Base-by-base conservation (phyloP, 805 yeast genomes). In the Suhomyces pyralidae region DNA sequence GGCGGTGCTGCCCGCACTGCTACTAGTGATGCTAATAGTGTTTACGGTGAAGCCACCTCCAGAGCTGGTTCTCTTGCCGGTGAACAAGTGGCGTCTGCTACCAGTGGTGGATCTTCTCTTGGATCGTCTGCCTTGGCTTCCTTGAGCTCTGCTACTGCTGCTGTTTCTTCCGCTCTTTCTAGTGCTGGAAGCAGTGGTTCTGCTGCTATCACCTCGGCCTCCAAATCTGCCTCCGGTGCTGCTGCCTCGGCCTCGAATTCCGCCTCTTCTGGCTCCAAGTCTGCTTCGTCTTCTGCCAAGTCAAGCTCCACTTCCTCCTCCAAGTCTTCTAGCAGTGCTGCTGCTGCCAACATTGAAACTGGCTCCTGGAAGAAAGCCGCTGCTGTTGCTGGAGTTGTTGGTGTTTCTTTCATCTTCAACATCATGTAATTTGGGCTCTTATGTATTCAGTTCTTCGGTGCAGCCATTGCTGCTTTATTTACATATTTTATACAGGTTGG, bases 331-430 rank as follows among this genome's bases (percentile, higher is more conserved):
- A 43, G 4, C 22, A 20, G 57, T 10, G 50, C 61, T 30, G 52
- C 52, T 42, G 61, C 65, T 32, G 56, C 59, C 24, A 51, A 49
- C 50, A 34, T 58, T 40, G 68, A 64, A 8, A 40, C 61, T 38
- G 62, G 68, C 17, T 56, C 66, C 40, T 72, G 75, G 77, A 73
- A 73, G 63, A 70, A 62, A 61, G 66, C 73, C 42, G 67, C 63
- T 51, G 69, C 67, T 26, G 64, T 73, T 44, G 73, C 70, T 45
- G 73, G 69, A 48, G 45, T 73, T 50, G 65, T 73, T 45, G 77
- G 76, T 43, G 55, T 65, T 51, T 65, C 74, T 38, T 69, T 73
- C 53, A 51, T 71, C 28, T 57, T 69, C 60, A 71, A 71, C 63
- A 36, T 60, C 19, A 52, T 43, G 26, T 52, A 40, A 52, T 17